These are phyloP conservation scores for Thielaviopsis cerberus DNA, from an alignment of 2,329 filamentous ascomycete genomes.

Conservation along the genomic window DNA sequence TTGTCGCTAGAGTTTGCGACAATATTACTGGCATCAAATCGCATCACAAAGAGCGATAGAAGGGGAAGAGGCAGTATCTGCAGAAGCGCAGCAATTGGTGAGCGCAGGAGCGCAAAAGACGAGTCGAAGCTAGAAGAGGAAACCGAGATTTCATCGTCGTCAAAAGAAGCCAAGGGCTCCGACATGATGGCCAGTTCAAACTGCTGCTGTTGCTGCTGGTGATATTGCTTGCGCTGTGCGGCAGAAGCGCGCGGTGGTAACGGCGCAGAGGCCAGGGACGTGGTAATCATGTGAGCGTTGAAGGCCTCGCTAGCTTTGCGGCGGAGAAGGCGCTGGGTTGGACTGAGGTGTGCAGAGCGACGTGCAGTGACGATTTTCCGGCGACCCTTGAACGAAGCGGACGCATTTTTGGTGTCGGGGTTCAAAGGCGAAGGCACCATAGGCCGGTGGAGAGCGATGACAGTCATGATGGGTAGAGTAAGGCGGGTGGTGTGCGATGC, in stretches of 20 bases:
- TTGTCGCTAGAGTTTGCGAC: background rate
- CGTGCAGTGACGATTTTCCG: slow-evolving; percentile 8
- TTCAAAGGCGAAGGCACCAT: slow-evolving; percentile 11
- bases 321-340: slow-evolving; percentile 10
- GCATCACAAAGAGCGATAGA: slow-evolving; percentile 4
- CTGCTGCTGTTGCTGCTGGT: background rate
- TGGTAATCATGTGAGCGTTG: slow-evolving; percentile 11
- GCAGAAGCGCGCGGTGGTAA: background rate
- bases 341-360: slow-evolving; percentile 9
- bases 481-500: background rate
- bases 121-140: background rate
- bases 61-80: slow-evolving; percentile 6
- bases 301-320: slow-evolving; percentile 11
- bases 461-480: background rate
- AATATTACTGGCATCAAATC: background rate
- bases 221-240: background rate
- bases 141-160: background rate
- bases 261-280: slow-evolving; percentile 6
- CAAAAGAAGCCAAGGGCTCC: slow-evolving; percentile 3
- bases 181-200: background rate
- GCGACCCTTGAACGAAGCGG: slow-evolving; percentile 1
- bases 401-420: slow-evolving; percentile 3
- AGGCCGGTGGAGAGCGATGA: slow-evolving; percentile 8
- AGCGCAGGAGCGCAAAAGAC: background rate
- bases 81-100: slow-evolving; percentile 1